A percentile compares a stretch with the other conserved stretches of the same genome.
Conservation (phyloP, 1,139 yeast genomes). For the Citeromyces siamensis region DNA sequence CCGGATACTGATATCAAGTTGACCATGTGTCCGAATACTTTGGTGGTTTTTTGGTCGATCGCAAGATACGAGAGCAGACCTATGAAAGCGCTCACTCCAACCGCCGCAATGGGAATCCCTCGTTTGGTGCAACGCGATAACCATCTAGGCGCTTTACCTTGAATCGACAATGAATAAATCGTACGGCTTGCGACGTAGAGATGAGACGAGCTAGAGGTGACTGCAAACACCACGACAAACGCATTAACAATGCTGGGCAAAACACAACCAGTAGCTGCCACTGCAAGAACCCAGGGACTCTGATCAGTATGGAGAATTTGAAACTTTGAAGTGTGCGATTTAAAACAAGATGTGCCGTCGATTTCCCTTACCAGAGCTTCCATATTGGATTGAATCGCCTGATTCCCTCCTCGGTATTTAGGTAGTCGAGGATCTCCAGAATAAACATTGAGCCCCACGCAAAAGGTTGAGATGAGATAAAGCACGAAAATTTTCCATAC, state of each 20-base stretch:
- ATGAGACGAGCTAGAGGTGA: conserved; percentile 57
- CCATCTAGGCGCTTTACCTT: conserved; percentile 43
- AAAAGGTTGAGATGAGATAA: conserved; percentile 48
- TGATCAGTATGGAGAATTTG: conserved; percentile 33
- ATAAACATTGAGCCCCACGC: conserved; percentile 50
- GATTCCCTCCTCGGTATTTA: conserved; percentile 22
- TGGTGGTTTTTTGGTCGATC: conserved; percentile 36
- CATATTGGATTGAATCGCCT: conserved; percentile 8
- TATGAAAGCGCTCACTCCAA: conserved; percentile 39
- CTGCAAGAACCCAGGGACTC: conserved; percentile 62
- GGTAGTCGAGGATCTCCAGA: conserved; percentile 55
- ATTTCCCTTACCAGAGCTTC: conserved; percentile 8
- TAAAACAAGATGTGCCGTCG: neutral
- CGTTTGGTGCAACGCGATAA: conserved; percentile 39
- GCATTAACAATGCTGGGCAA: conserved; percentile 46
- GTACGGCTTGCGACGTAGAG: conserved; percentile 63
- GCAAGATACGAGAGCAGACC: conserved; percentile 44
- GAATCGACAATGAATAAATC: conserved; percentile 51
- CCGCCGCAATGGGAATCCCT: conserved; percentile 59
- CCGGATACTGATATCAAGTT: conserved; percentile 51
- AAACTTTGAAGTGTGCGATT: neutral
- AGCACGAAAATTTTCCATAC: conserved; percentile 53
- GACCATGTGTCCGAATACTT: conserved; percentile 48
- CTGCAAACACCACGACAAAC: conserved; percentile 51
- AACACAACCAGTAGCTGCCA: conserved; percentile 49